These are phyloP conservation scores for Pythium myriotylum DNA, from an alignment of 352 stramenopile species.

Conservation along the genomic window DNA sequence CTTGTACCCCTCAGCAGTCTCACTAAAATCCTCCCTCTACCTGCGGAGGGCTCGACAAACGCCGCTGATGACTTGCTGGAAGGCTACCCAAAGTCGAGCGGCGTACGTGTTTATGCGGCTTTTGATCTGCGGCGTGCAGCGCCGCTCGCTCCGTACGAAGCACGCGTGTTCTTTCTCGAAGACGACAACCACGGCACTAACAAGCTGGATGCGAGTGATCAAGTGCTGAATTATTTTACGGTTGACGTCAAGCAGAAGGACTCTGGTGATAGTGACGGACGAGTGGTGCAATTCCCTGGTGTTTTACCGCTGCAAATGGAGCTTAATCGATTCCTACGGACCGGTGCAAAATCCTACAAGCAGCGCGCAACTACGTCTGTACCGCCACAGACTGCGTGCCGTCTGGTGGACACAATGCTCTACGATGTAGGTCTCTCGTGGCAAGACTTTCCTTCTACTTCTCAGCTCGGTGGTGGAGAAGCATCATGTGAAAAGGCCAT, in stretches of 20 bases:
- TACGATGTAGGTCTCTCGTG: conserved; percentile 38
- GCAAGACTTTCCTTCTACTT: conserved; percentile 43
- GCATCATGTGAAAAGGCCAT: conserved; percentile 29
- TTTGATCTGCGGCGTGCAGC: conserved; percentile 48
- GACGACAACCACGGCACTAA: conserved; percentile 17
- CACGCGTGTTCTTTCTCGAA: conserved; percentile 25
- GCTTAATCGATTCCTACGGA: conserved; percentile 50
- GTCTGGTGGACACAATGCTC: conserved; percentile 54
- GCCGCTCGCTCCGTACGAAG: conserved; percentile 9
- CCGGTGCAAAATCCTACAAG: background rate
- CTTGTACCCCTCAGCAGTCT: conserved; percentile 39
- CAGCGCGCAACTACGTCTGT: background rate
- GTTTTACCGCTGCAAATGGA: conserved; percentile 62
- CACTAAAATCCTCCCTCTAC: conserved; percentile 50
- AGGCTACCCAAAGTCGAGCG: conserved; percentile 39
- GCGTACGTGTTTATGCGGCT: conserved; percentile 44
- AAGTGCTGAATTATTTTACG: conserved; percentile 47
- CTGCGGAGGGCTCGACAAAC: background rate
- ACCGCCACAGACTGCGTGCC: conserved; percentile 29
- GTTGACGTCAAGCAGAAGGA: conserved; percentile 11
- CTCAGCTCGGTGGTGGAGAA: conserved; percentile 36
- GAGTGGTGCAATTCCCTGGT: conserved; percentile 39
- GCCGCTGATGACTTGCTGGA: conserved; percentile 40
- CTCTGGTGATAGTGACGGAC: conserved; percentile 8
- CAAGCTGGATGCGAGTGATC: conserved; percentile 20